Evolutionary conservation across 1,284 basidiomycete genomes (phyloP).

Genomic region (Sporisorium scitamineum): DNA sequence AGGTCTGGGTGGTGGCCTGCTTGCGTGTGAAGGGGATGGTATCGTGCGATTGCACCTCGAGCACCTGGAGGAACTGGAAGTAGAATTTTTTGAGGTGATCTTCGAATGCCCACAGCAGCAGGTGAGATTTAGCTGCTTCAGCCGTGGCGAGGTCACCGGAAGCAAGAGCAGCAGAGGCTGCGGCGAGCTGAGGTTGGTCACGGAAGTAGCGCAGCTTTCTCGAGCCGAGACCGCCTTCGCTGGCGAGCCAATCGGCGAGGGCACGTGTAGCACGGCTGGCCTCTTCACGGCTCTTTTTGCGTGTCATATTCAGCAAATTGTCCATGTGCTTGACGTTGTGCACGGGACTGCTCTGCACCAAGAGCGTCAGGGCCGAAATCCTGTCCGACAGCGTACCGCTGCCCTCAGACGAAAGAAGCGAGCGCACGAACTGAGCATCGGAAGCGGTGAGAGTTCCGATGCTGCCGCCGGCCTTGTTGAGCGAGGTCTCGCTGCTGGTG

Average conservation of each 20-base stretch:
- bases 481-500: constrained; percentile 56
- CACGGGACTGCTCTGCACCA: constrained; percentile 89
- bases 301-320: constrained; percentile 80
- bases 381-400: constrained; percentile 85
- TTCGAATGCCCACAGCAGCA: constrained; percentile 90
- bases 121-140: constrained; percentile 72
- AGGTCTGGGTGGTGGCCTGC: constrained; percentile 78
- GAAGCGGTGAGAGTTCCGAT: constrained; percentile 61
- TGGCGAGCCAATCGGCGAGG: constrained; percentile 91
- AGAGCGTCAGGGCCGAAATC: constrained; percentile 88
- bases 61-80: constrained; percentile 88
- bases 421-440: constrained; percentile 66
- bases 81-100: constrained; percentile 98
- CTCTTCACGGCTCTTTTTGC: constrained; percentile 91
- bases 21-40: constrained; percentile 88
- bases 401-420: constrained; percentile 59
- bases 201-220: constrained; percentile 81
- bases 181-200: constrained; percentile 80
- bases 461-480: constrained; percentile 48
- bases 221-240: constrained; percentile 80
- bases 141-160: constrained; percentile 41
- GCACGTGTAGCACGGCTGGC: constrained; percentile 88
- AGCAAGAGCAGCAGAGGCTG: constrained; percentile 73
- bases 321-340: constrained; percentile 78
- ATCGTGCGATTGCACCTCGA: constrained; percentile 90